Evolutionary conservation across 768 basidiomycete species (phyloP), one percentile per base, ranked within the genome.

Genomic region (Trametes maxima): DNA sequence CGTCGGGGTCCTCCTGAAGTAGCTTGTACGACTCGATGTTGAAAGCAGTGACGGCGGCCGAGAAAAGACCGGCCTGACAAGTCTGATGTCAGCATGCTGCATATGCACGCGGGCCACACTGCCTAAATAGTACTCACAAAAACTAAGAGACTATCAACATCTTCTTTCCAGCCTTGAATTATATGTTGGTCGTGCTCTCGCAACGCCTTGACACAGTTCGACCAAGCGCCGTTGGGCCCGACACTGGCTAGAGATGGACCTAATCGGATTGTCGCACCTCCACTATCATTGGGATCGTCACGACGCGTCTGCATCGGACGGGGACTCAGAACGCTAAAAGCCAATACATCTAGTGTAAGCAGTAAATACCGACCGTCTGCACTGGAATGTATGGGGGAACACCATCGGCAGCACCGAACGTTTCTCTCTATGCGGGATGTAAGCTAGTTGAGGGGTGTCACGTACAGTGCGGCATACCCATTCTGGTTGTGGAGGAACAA

Each of bases 41-140:
- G 60, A 67, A 67, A 4, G 65, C 59, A 8, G 65, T 64, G 21
- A 64, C 49, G 10, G 62, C 62, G 2, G 65, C 65, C 1, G 65
- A 67, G 53, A 67, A 67, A 10, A 67, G 48, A 28, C 59, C 65
- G 2, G 63, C 52, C 65, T 67, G 3, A 36, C 28, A 42, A 0
- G 16, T 8, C 2, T 19, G 5, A 36, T 56, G 42, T 22, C 22
- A 45, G 3, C 7, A 37, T 25, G 3, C 22, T 36, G 3, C 7
- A 37, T 25, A 14, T 14, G 11, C 5, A 49, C 40, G 47, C 7
- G 14, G 11, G 2, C n/a, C 11, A 16, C n/a, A 5, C 25, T 2
- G 35, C 1, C 4, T 33, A 14, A 0, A 17, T 35, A 25, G 6
- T 2, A 50, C 63, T 50, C 36, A 64, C 63, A 14, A 64, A 59